Percentiles rank a stretch among this genome's conserved stretches.
Conservation (phyloP, 495 filamentous ascomycete species). For the Lasiosphaeria miniovina region DNA sequence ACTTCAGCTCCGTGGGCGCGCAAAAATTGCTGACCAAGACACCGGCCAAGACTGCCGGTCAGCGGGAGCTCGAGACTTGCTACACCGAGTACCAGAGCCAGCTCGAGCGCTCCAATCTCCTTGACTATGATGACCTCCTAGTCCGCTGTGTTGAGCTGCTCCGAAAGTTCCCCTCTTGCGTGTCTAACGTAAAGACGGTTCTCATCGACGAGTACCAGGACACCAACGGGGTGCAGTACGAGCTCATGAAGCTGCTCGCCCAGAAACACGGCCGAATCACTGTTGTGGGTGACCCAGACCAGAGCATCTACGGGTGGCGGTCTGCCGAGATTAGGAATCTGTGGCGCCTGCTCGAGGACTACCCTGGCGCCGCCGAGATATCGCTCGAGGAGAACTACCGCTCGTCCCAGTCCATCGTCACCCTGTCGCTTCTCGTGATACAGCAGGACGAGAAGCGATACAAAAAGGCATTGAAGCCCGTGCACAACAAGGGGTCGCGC, state of each 20-base stretch:
- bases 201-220: slow-evolving; percentile 99
- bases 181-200: slow-evolving; percentile 85
- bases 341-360: slow-evolving; percentile 69
- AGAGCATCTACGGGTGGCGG: slow-evolving; percentile 98
- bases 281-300: slow-evolving; percentile 95
- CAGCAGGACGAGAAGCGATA: slow-evolving; percentile 84
- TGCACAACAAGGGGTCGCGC: slow-evolving; percentile 75
- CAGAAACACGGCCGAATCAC: slow-evolving; percentile 71
- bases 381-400: slow-evolving; percentile 95
- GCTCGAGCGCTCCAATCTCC: slow-evolving; percentile 70
- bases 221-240: slow-evolving; percentile 92
- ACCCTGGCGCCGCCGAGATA: slow-evolving; percentile 73
- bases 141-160: slow-evolving; percentile 81
- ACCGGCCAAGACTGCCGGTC: slow-evolving; percentile 48
- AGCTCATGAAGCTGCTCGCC: slow-evolving; percentile 89
- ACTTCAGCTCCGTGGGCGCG: slow-evolving; percentile 5
- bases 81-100: slow-evolving; percentile 78
- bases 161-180: slow-evolving; percentile 72
- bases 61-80: slow-evolving; percentile 57
- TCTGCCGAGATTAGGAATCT: slow-evolving; percentile 94
- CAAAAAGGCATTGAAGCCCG: slow-evolving; percentile 72
- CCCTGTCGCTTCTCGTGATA: slow-evolving; percentile 79
- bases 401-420: slow-evolving; percentile 85
- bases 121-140: slow-evolving; percentile 96
- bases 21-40: slow-evolving; percentile 21